Percentiles rank a stretch among this genome's conserved stretches.
Evolutionary conservation across 1,284 basidiomycete genomes (phyloP).

Genomic region (Cystobasidiaceae sp.): DNA sequence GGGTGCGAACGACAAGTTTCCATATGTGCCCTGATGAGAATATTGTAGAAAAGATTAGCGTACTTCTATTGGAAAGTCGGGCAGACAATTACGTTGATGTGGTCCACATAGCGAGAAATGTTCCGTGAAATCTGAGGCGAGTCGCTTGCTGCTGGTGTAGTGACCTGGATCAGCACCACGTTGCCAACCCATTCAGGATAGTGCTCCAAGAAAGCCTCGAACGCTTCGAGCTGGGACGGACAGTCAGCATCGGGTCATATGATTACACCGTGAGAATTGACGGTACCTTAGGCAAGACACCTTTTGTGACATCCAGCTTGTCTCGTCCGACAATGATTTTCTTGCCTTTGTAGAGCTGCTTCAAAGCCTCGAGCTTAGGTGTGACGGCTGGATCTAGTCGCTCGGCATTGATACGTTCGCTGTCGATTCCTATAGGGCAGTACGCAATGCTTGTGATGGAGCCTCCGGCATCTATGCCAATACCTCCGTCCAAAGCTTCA

Average conservation of each 20-base stretch:
- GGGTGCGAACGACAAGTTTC: constrained; percentile 90
- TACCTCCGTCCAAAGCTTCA: constrained; percentile 65
- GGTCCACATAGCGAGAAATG: constrained; percentile 88
- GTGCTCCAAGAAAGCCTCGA: constrained; percentile 85
- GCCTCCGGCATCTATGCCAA: constrained; percentile 83
- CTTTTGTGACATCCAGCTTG: constrained; percentile 97
- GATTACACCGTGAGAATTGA: not conserved
- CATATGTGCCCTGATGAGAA: constrained; percentile 70
- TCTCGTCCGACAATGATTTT: constrained; percentile 99
- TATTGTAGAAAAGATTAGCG: not conserved
- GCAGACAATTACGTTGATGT: constrained; percentile 63
- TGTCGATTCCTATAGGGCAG: constrained; percentile 97
- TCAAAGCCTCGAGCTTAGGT: constrained; percentile 81
- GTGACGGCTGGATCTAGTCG: constrained; percentile 71
- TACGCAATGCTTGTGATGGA: constrained; percentile 79
- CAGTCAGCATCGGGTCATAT: constrained; percentile 2
- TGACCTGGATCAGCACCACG: constrained; percentile 69
- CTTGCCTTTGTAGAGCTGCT: constrained; percentile 85
- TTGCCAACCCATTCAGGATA: constrained; percentile 96
- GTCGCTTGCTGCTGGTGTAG: constrained; percentile 88
- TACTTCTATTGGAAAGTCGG: not conserved
- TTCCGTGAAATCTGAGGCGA: constrained; percentile 89
- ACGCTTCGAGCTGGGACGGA: constrained; percentile 69
- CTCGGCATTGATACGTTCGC: constrained; percentile 78
- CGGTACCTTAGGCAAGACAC: constrained; percentile 84